Conservation (phyloP, 176 grass and related monocot genomes). For the Juncus inflexus region DNA sequence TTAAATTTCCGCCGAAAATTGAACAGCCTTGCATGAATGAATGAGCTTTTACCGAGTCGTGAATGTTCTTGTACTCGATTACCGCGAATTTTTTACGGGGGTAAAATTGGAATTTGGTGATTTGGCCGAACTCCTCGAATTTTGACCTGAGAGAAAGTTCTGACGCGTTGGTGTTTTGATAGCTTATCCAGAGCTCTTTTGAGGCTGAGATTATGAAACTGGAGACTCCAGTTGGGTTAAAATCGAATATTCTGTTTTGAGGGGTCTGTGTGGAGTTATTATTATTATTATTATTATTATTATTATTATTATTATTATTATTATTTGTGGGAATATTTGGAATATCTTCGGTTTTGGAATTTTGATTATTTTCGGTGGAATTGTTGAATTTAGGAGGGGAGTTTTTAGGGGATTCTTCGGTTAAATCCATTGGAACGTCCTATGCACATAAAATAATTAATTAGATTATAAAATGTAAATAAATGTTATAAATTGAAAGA, state of each 20-base stretch:
- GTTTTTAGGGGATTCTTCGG: conserved; percentile 27
- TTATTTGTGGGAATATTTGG: conserved; percentile 2
- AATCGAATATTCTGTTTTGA: conserved; percentile 37
- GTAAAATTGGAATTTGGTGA: conserved; percentile 53
- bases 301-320: no score
- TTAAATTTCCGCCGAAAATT: conserved; percentile 62
- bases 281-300: no score
- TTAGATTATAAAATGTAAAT: not conserved
- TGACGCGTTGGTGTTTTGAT: conserved; percentile 45
- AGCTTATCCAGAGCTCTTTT: conserved; percentile 79
- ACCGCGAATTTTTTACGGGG: conserved; percentile 59
- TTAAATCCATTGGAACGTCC: conserved; percentile 16
- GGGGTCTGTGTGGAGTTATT: conserved; percentile 2
- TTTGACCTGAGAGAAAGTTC: conserved; percentile 57
- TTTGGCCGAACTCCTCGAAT: conserved; percentile 73
- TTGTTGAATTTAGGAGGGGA: conserved; percentile 14
- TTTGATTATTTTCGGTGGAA: conserved; percentile 10
- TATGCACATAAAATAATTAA: conserved; percentile 12
- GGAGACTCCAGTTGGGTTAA: conserved; percentile 47
- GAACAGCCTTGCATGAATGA: conserved; percentile 76
- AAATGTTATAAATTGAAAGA: no score
- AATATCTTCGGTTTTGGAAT: not conserved
- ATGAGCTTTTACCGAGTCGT: conserved; percentile 66
- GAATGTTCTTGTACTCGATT: conserved; percentile 66
- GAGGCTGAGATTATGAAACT: conserved; percentile 71